Base-by-base conservation (phyloP, 2,329 filamentous ascomycete species). In the Epichloe uncinata region DNA sequence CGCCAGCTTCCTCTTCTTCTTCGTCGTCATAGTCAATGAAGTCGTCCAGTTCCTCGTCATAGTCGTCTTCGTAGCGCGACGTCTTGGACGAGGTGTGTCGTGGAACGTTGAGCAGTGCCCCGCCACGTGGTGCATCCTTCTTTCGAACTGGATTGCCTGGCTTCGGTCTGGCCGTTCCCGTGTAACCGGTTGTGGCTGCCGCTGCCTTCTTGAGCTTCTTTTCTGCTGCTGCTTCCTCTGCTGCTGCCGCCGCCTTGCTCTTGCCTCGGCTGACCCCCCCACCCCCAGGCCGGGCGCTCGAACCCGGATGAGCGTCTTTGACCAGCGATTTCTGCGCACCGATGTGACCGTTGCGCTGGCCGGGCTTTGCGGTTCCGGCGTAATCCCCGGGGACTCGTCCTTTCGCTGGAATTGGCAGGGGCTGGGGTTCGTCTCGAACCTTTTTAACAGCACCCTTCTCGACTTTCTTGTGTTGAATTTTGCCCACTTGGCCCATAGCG, bases 391-490 rank as follows among this genome's bases (percentile, higher is more conserved):
- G 15, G 11, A 20, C 44, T 45, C 51, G 50, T 47, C 60, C 65
- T 52, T 62, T 64, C 42, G 67, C 43, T 8, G 43, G 8, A n/a
- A n/a, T 15, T n/a, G 57, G 53, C 37, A 56, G 56, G 2, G 46
- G 45, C 53, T 36, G 47, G 15, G 61, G 64, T n/a, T 60, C 59
- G 33, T 72, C 72, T 44, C 75, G 73, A 56, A 71, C 73, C 52
- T 72, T 74, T 62, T 62, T 73, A 7, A 52, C 72, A 6, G 74
- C 67, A n/a, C 74, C 66, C 59, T 81, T 84, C 57, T 85, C 84
- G 2, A 81, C 76, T 18, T 82, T 74, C 62, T 87, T 87, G 64
- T 88, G 84, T 61, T 87, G 84, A 56, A 88, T 86, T 57, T 79
- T 81, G 50, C 83, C 84, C 22, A 84, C 73, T 56, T 76, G 75